A percentile compares a stretch with the other conserved stretches of the same genome.
These are phyloP conservation scores for Capsicum chinense DNA, from an alignment of 257 asterid genomes.

Conservation along the genomic window DNA sequence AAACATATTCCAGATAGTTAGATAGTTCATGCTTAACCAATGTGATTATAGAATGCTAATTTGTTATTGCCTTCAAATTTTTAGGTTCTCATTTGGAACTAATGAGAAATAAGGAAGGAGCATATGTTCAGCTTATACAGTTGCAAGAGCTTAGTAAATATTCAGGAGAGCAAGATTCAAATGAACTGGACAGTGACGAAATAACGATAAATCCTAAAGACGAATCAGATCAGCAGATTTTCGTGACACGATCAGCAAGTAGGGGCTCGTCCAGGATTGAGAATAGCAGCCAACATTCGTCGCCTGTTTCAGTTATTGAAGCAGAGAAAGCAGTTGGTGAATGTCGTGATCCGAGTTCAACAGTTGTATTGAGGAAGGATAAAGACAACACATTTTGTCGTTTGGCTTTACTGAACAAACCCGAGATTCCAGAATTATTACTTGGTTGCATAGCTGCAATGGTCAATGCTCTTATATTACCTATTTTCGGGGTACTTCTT, in stretches of 20 bases:
- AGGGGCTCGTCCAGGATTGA: slow-evolving; percentile 64
- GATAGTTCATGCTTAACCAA: no score
- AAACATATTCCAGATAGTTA: background rate
- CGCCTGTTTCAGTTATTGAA: slow-evolving; percentile 51
- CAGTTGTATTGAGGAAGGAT: slow-evolving; percentile 34
- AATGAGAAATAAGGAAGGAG: slow-evolving; percentile 50
- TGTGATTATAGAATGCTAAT: background rate
- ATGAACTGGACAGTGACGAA: slow-evolving; percentile 48
- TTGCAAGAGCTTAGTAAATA: slow-evolving; percentile 54
- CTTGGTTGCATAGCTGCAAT: slow-evolving; percentile 63
- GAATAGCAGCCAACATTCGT: slow-evolving; percentile 57
- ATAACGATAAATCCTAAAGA: slow-evolving; percentile 43
- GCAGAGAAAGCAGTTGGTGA: slow-evolving; percentile 42
- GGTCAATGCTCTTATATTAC: slow-evolving; percentile 70
- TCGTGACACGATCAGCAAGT: slow-evolving; percentile 51
- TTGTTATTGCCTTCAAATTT: slow-evolving; percentile 4
- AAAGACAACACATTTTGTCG: slow-evolving; percentile 57
- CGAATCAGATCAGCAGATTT: slow-evolving; percentile 53
- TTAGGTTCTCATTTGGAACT: slow-evolving; percentile 61
- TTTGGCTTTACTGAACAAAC: slow-evolving; percentile 64
- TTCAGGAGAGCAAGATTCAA: slow-evolving; percentile 40
- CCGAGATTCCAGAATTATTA: slow-evolving; percentile 60
- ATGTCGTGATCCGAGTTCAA: slow-evolving; percentile 1
- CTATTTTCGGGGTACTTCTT: slow-evolving; percentile 68
- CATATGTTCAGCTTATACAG: slow-evolving; percentile 58